Percentiles rank a stretch among this genome's conserved stretches.
Conservation (phyloP, 805 yeast genomes). For the Saccharomycopsis malanga region DNA sequence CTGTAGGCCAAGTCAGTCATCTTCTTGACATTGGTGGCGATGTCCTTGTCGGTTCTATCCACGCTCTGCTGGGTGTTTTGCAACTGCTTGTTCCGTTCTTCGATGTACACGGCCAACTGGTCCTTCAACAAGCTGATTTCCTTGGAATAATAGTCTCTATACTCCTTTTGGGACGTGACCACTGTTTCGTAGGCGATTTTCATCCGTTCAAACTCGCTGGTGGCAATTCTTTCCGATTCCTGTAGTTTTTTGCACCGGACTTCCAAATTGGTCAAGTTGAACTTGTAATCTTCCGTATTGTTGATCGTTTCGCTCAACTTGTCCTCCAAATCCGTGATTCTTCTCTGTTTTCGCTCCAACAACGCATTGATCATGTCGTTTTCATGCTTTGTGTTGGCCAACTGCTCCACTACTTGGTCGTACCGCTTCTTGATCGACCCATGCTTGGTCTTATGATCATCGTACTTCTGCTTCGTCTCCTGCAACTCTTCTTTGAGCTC, state of each 20-base stretch:
- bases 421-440: slow-evolving; percentile 41
- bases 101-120: slow-evolving; percentile 34
- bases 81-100: slow-evolving; percentile 31
- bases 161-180: slow-evolving; percentile 44
- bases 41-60: slow-evolving; percentile 40
- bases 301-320: slow-evolving; percentile 44
- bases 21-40: slow-evolving; percentile 43
- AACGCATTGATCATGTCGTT: slow-evolving; percentile 66
- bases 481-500: slow-evolving; percentile 41
- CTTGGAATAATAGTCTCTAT: slow-evolving; percentile 40
- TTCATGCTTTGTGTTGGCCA: slow-evolving; percentile 68
- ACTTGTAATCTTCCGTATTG: slow-evolving; percentile 40
- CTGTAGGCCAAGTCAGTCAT: slow-evolving; percentile 40
- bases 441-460: slow-evolving; percentile 48
- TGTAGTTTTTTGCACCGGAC: slow-evolving; percentile 43
- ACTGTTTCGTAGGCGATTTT: slow-evolving; percentile 55
- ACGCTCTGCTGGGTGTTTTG: slow-evolving; percentile 33
- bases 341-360: slow-evolving; percentile 61
- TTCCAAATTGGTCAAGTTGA: slow-evolving; percentile 44
- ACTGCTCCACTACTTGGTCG: slow-evolving; percentile 52
- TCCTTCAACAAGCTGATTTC: slow-evolving; percentile 36
- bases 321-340: slow-evolving; percentile 58
- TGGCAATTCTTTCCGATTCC: slow-evolving; percentile 36
- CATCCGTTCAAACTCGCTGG: slow-evolving; percentile 48
- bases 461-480: slow-evolving; percentile 34